Evolutionary conservation across 148 eudicot genomes (phyloP).

Genomic region (Euryodendron excelsum): DNA sequence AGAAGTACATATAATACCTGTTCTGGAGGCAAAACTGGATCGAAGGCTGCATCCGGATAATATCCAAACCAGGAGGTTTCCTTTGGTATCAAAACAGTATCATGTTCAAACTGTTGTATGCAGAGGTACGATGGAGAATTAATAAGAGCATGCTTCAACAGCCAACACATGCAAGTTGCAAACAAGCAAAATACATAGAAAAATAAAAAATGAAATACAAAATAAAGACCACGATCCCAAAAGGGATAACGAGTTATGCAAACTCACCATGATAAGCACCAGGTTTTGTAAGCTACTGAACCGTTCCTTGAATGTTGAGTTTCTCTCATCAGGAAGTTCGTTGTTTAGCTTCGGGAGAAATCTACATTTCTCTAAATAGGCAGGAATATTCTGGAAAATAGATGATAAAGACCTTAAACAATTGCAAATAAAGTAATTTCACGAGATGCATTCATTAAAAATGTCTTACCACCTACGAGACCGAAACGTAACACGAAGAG

Average conservation of each 20-base stretch:
- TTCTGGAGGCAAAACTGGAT: conserved; percentile 69
- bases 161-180: background rate
- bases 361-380: conserved; percentile 65
- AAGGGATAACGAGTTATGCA: background rate
- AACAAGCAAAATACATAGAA: background rate
- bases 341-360: conserved; percentile 94
- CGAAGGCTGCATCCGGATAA: conserved; percentile 81
- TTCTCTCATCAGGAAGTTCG: conserved; percentile 68
- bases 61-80: conserved; percentile 97
- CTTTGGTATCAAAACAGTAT: conserved; percentile 78
- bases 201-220: background rate
- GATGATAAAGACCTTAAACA: conserved; percentile 3
- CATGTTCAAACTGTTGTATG: conserved; percentile 64
- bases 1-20: conserved; percentile 40
- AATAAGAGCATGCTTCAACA: background rate
- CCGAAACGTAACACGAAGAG: background rate
- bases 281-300: conserved; percentile 74
- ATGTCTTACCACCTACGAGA: background rate
- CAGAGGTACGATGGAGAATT: conserved; percentile 1
- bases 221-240: background rate
- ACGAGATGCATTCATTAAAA: background rate
- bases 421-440: background rate
- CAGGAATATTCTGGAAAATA: conserved; percentile 54
- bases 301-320: conserved; percentile 77
- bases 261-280: conserved; percentile 80